Evolutionary conservation across 192 early-diverging fungal genomes (phyloP).

Genomic region (Chytriomyces sp.): DNA sequence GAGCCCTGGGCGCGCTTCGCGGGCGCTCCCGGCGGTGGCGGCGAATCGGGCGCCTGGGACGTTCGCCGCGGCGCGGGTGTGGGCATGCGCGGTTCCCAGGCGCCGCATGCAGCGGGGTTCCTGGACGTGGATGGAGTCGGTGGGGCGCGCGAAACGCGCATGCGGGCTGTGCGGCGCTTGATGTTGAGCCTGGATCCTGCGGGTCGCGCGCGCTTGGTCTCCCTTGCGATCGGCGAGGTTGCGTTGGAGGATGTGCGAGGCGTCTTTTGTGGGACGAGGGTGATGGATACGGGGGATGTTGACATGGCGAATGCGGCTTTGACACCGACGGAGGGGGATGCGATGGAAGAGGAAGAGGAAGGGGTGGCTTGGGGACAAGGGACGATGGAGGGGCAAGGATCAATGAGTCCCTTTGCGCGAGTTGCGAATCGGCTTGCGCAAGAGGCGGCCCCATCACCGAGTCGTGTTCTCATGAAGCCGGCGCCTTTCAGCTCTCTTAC

Average conservation of each 20-base stretch:
- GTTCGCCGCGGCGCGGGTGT: not conserved
- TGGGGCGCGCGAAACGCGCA: not conserved
- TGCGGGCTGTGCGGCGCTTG: not conserved
- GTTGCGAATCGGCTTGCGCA: not conserved
- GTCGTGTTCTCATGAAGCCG: not conserved
- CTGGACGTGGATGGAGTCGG: not conserved
- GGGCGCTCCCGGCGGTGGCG: not conserved
- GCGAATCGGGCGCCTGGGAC: not conserved
- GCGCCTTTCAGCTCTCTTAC: not conserved
- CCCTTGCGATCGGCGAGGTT: slow-evolving; percentile 23
- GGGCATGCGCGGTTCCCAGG: not conserved
- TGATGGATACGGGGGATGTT: not conserved
- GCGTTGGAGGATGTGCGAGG: not conserved
- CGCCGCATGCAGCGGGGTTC: not conserved
- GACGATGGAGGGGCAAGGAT: not conserved
- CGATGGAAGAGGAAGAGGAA: slow-evolving; percentile 13
- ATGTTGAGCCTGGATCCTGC: slow-evolving; percentile 6
- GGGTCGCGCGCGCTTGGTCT: not conserved
- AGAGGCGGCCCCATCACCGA: not conserved
- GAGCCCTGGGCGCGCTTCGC: not conserved
- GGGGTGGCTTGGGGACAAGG: not conserved
- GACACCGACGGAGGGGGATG: not conserved
- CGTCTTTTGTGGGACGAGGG: slow-evolving; percentile 1
- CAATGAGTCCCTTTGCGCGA: not conserved
- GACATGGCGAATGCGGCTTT: not conserved